These are phyloP conservation scores for Arthrobotrys iridis DNA, from an alignment of 2,329 filamentous ascomycete genomes.

Conservation along the genomic window DNA sequence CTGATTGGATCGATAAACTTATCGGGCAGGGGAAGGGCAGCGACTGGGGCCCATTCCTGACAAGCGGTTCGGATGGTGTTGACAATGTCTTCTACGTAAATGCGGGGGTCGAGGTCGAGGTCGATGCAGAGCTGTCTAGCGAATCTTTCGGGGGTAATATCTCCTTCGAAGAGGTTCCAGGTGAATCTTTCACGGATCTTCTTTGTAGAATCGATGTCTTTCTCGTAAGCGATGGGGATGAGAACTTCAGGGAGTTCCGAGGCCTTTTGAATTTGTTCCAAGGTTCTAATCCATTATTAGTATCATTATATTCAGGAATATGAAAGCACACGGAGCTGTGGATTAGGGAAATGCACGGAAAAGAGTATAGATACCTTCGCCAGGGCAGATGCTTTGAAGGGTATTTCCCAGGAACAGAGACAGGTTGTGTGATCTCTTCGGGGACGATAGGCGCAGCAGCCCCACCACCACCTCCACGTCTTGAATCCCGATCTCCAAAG, in stretches of 20 bases:
- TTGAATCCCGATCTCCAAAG: conserved; percentile 63
- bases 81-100: conserved; percentile 82
- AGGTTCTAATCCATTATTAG: conserved; percentile 63
- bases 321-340: not conserved
- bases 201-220: conserved; percentile 80
- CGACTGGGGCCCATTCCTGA: conserved; percentile 94
- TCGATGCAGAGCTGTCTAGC: conserved; percentile 91
- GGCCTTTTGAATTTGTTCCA: conserved; percentile 71
- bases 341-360: not conserved
- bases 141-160: conserved; percentile 95
- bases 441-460: conserved; percentile 45
- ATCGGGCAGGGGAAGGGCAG: conserved; percentile 74
- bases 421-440: conserved; percentile 55
- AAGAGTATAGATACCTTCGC: conserved; percentile 47
- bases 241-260: conserved; percentile 85
- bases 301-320: not conserved
- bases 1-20: conserved; percentile 44
- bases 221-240: conserved; percentile 94
- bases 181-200: conserved; percentile 93
- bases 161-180: conserved; percentile 95
- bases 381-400: conserved; percentile 39
- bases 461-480: conserved; percentile 14
- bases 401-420: conserved; percentile 53
- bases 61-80: conserved; percentile 94
- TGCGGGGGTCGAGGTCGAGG: conserved; percentile 77